phyloP scores from a whole-genome alignment of 139 green algal genomes.

The Trebouxia sp. region DNA sequence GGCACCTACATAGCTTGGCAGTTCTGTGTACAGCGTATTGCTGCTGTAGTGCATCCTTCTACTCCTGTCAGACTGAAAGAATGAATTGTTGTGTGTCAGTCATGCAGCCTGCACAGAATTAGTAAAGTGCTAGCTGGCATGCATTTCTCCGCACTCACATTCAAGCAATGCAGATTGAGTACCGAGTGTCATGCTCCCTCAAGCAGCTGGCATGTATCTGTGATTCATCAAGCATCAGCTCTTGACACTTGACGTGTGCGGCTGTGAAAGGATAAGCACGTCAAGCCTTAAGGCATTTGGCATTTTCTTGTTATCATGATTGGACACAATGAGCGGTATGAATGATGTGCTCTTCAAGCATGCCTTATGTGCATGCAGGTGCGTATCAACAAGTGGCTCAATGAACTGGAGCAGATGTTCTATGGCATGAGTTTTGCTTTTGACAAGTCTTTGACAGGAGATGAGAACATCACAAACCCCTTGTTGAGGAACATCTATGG shows the following conservation, averaged over 20 bases:
- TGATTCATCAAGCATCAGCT: no score
- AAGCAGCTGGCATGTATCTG: no score
- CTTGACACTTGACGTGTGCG: no score
- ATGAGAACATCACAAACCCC: slow-evolving; percentile 34
- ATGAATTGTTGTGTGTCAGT: no score
- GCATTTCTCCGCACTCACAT: no score
- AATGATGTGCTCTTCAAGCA: background rate
- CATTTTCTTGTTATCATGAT: background rate
- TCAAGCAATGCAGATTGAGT: no score
- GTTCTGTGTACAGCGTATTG: background rate
- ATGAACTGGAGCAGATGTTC: slow-evolving; percentile 66
- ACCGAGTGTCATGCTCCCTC: no score
- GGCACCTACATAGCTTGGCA: background rate
- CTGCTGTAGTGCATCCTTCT: background rate
- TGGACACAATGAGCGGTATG: background rate
- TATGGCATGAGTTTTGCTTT: slow-evolving; percentile 62
- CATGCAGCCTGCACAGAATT: no score
- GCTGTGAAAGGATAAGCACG: background rate
- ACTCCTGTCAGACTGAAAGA: no score
- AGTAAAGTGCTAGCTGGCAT: no score
- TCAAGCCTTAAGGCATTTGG: no score
- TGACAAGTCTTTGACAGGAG: slow-evolving; percentile 44
- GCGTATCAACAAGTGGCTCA: slow-evolving; percentile 54
- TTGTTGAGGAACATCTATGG: slow-evolving; percentile 58
- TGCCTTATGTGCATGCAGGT: slow-evolving; percentile 32